A percentile compares a stretch with the other conserved stretches of the same genome.
phyloP scores from a whole-genome alignment of 2,329 filamentous ascomycete genomes.

The Aaosphaeria arxii region DNA sequence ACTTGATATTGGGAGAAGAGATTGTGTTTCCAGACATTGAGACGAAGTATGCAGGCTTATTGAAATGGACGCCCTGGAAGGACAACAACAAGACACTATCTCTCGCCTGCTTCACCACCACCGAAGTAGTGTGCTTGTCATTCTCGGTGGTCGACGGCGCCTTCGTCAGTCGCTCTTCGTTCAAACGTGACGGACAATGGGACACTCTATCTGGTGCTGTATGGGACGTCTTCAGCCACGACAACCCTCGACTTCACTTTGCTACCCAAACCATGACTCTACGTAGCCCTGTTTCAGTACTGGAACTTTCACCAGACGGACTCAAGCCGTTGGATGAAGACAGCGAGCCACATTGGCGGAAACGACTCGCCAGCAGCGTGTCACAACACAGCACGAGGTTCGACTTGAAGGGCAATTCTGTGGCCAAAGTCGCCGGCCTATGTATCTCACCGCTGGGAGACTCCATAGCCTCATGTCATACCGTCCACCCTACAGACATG shows the following conservation, averaged over 20 bases:
- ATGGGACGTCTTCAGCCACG: slow-evolving; percentile 26
- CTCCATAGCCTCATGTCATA: slow-evolving; percentile 49
- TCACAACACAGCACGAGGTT: slow-evolving; percentile 48
- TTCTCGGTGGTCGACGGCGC: slow-evolving; percentile 21
- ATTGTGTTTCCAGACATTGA: slow-evolving; percentile 18
- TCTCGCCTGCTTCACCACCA: slow-evolving; percentile 30
- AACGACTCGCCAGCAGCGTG: slow-evolving; percentile 36
- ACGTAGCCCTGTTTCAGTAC: slow-evolving; percentile 24
- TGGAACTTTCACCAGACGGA: slow-evolving; percentile 19
- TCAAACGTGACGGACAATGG: slow-evolving; percentile 42
- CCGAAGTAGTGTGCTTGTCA: slow-evolving; percentile 22
- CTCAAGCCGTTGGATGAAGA: slow-evolving; percentile 2
- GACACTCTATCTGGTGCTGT: slow-evolving; percentile 35
- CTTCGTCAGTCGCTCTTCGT: slow-evolving; percentile 14
- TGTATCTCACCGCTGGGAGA: slow-evolving; percentile 46
- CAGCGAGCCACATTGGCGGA: slow-evolving; percentile 36
- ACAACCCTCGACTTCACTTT: slow-evolving; percentile 29
- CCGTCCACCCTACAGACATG: slow-evolving; percentile 56
- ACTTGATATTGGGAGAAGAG: slow-evolving; percentile 18
- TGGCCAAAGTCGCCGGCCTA: slow-evolving; percentile 55
- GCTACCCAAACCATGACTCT: slow-evolving; percentile 36
- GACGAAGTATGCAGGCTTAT: slow-evolving; percentile 20
- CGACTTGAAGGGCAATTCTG: slow-evolving; percentile 48
- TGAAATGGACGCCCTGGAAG: slow-evolving; percentile 25
- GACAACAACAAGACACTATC: slow-evolving; percentile 12